Percentiles rank a stretch among this genome's conserved stretches.
Conservation (phyloP, 257 asterid species). For the Plantago major region DNA sequence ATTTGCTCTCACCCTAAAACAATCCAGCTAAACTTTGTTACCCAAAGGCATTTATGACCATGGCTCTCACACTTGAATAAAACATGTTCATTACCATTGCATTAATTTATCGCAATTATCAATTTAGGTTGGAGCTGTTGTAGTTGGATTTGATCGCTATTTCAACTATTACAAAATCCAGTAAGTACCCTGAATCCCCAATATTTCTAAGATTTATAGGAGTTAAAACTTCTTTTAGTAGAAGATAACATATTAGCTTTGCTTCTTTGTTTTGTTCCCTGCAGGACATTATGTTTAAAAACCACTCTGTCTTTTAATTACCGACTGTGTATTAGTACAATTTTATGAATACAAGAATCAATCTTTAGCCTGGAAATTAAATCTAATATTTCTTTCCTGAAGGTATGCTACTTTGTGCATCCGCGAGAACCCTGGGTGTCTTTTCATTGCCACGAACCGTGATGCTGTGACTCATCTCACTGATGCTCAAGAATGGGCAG, state of each 20-base stretch:
- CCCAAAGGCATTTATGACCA: neutral
- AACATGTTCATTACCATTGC: slow-evolving; percentile 1
- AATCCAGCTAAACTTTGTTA: neutral
- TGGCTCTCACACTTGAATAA: slow-evolving; percentile 1
- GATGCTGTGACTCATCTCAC: slow-evolving; percentile 99
- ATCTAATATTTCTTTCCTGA: slow-evolving; percentile 24
- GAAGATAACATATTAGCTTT: too few species aligned
- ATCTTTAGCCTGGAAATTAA: neutral
- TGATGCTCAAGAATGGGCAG: slow-evolving; percentile 99
- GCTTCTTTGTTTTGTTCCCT: neutral
- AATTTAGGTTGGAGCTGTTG: slow-evolving; percentile 92
- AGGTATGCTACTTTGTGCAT: slow-evolving; percentile 97
- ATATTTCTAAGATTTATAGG: neutral
- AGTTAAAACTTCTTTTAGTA: too few species aligned
- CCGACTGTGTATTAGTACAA: neutral
- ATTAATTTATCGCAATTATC: slow-evolving; percentile 13
- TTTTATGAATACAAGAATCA: slow-evolving; percentile 2
- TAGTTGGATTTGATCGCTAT: slow-evolving; percentile 95
- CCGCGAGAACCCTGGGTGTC: slow-evolving; percentile 96
- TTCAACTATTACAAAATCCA: slow-evolving; percentile 95
- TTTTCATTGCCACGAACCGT: slow-evolving; percentile 93
- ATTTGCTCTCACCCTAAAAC: neutral
- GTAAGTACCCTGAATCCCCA: slow-evolving; percentile 41
- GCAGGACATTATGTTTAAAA: neutral
- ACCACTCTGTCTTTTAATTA: neutral